Evolutionary conservation across 2,329 filamentous ascomycete genomes (phyloP), one percentile per base, ranked within the genome.

Genomic region (Fusarium denticulatum): DNA sequence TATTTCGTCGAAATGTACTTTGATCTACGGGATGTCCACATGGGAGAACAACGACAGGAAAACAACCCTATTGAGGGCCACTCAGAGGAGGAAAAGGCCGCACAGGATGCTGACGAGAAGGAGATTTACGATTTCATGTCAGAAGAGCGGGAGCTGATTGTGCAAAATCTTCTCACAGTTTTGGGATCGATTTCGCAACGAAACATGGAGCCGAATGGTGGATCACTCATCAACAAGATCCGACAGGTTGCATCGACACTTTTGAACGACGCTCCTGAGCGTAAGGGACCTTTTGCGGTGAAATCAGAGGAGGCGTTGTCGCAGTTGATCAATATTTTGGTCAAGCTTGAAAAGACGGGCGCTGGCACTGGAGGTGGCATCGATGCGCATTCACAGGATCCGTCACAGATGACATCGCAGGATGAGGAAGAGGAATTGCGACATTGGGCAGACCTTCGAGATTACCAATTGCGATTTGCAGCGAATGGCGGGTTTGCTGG

Each of bases 1-100:
- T 95, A 94, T 80, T 90, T 96, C 64, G 94, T 97, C 1, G 94
- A 97, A 80, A 92, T 95, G 72, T 97, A 96, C 82, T 94, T 94
- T 81, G 91, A 91, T 75, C 86, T 96, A 4, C 90, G 91, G 42
- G 93, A 95, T 60, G 89, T 91, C 3, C 89, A 92, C 76, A 83
- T 88, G 46, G 80, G 84, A 24, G 83, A 87, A 65, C 82, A 85
- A 65, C 81, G 84, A 63, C 76, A 81, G 65, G 79, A 84, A 61
- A 79, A 77, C 13, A 76, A 77, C 14, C 80, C 79, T 8, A 81
- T 81, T 24, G 82, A 82, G 34, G 80, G 82, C 26, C 83, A 75
- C 30, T 75, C 77, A 9, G 81, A 81, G 69, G 78, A 85, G 61
- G 80, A 82, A 46, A 80, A 83, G 60, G 81, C 80, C 0, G 79